phyloP scores from a whole-genome alignment of 441 rosid genomes.

The Theobroma grandiflorum region DNA sequence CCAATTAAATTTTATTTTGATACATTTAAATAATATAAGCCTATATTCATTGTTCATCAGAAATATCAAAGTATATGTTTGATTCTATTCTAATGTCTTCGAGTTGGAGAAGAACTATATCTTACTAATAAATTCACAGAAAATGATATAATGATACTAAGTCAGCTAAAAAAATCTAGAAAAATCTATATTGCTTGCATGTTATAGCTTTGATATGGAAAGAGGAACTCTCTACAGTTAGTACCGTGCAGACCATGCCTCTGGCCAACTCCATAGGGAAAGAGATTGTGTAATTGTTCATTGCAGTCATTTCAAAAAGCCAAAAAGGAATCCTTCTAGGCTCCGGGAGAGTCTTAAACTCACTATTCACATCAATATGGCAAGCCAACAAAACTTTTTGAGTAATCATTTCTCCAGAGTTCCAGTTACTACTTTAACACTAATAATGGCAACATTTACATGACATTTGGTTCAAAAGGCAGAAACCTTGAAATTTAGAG shows the following conservation, averaged over 20 bases:
- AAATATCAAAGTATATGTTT: no score
- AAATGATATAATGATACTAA: background rate
- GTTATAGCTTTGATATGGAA: background rate
- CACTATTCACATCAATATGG: background rate
- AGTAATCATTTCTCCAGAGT: conserved; percentile 2
- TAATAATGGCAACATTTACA: background rate
- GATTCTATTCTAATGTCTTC: no score
- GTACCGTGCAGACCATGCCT: background rate
- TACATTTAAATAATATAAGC: no score
- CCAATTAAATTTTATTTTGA: no score
- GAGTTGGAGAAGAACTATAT: no score
- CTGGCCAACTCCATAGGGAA: background rate
- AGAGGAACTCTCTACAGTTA: background rate
- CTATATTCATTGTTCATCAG: no score
- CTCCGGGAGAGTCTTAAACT: background rate
- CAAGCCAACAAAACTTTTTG: background rate
- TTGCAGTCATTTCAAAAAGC: background rate
- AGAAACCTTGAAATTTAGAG: conserved; percentile 66
- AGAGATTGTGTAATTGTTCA: background rate
- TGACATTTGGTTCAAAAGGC: conserved; percentile 3
- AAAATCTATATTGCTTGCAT: background rate
- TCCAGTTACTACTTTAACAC: background rate
- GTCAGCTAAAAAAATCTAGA: background rate
- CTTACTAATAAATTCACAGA: no score
- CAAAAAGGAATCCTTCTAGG: background rate